A percentile compares a stretch with the other conserved stretches of the same genome.
phyloP scores from a whole-genome alignment of 805 yeast genomes.

The Zygoascus tannicola region DNA sequence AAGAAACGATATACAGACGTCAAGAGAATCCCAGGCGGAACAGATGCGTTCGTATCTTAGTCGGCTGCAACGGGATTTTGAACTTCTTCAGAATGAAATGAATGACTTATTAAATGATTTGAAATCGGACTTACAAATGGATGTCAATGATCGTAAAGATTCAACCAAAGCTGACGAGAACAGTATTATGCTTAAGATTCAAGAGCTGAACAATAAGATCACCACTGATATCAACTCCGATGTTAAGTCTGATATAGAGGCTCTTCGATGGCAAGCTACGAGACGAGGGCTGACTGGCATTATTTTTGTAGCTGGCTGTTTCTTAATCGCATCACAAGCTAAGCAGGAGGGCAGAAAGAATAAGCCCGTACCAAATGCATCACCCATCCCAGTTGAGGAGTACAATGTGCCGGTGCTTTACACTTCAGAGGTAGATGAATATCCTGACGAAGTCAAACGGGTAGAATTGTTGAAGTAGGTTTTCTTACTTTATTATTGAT shows the following conservation, averaged over 20 bases:
- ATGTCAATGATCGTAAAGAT: slow-evolving; percentile 75
- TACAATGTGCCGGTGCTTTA: slow-evolving; percentile 22
- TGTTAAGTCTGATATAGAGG: slow-evolving; percentile 77
- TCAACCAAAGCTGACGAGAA: slow-evolving; percentile 72
- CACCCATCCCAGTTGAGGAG: slow-evolving; percentile 14
- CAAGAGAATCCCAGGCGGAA: slow-evolving; percentile 60
- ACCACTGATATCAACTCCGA: slow-evolving; percentile 74
- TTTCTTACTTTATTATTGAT: no score
- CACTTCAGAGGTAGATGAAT: slow-evolving; percentile 22
- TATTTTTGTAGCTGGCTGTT: slow-evolving; percentile 50
- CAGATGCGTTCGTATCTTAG: slow-evolving; percentile 58
- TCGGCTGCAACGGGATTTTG: slow-evolving; percentile 61
- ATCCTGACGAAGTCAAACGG: slow-evolving; percentile 13
- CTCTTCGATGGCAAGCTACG: slow-evolving; percentile 86
- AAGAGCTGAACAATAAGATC: slow-evolving; percentile 77
- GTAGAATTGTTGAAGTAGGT: slow-evolving; percentile 30
- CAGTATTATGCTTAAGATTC: slow-evolving; percentile 56
- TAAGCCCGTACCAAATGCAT: slow-evolving; percentile 6
- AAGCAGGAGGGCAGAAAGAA: slow-evolving; percentile 24
- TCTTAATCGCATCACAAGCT: slow-evolving; percentile 38
- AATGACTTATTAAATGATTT: slow-evolving; percentile 51
- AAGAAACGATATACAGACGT: slow-evolving; percentile 62
- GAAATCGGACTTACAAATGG: slow-evolving; percentile 72
- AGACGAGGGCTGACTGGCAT: slow-evolving; percentile 79
- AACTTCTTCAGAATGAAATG: slow-evolving; percentile 65